A percentile compares a stretch with the other conserved stretches of the same genome.
Evolutionary conservation across 176 grass and related monocot species (phyloP).

Genomic region (Musa itinerans): DNA sequence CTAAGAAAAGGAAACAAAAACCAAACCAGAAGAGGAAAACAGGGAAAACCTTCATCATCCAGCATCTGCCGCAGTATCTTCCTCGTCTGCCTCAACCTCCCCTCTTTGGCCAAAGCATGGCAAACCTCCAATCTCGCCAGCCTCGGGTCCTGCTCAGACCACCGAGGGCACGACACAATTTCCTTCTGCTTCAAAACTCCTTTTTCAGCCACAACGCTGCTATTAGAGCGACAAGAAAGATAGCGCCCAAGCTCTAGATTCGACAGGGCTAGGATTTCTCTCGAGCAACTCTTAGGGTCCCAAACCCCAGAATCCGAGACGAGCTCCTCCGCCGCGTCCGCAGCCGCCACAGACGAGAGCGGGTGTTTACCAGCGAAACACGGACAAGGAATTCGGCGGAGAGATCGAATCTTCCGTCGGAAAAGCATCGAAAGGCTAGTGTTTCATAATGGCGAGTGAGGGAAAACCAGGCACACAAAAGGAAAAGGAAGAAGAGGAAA

Average conservation of each 20-base stretch:
- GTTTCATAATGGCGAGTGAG: no score
- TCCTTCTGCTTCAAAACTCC: neutral
- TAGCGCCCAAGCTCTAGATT: neutral
- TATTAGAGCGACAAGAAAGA: neutral
- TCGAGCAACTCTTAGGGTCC: neutral
- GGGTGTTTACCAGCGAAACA: neutral
- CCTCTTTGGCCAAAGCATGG: conserved; percentile 42
- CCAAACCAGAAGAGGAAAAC: neutral
- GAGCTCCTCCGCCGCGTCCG: conserved; percentile 21
- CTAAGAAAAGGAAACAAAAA: neutral
- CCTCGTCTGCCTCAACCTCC: conserved; percentile 52
- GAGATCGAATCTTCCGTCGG: conserved; percentile 18
- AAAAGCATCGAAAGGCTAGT: conserved; percentile 34
- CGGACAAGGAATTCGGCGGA: neutral
- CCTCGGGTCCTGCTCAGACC: neutral
- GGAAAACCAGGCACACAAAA: no score
- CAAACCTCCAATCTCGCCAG: conserved; percentile 28
- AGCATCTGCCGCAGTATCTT: conserved; percentile 35
- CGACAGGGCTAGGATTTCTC: neutral
- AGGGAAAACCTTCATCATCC: conserved; percentile 36
- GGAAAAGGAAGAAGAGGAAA: no score
- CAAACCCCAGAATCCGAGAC: neutral
- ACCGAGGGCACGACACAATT: neutral
- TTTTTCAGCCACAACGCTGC: neutral
- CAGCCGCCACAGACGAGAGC: neutral